Evolutionary conservation across 257 asterid species (phyloP).

Genomic region (Striga asiatica): DNA sequence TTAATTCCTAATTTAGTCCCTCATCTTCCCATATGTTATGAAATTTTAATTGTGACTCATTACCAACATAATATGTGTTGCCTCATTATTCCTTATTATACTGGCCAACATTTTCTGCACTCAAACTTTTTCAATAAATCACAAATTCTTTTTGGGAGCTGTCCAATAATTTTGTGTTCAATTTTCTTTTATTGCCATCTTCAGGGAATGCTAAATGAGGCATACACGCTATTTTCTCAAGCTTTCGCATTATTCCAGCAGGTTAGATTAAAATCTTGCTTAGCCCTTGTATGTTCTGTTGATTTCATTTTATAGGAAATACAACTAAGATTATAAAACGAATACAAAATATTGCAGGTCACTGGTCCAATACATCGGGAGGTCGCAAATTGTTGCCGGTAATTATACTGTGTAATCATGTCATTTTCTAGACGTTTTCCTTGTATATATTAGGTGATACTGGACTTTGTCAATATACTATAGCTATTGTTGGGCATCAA

Average conservation of each 20-base stretch:
- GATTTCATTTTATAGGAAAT: not conserved
- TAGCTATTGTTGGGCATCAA: not conserved
- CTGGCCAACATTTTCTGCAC: too few species aligned
- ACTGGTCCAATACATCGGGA: constrained; percentile 99
- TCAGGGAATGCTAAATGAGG: constrained; percentile 89
- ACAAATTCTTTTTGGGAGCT: too few species aligned
- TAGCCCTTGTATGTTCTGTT: constrained; percentile 10
- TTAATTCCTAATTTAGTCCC: too few species aligned
- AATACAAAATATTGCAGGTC: constrained; percentile 74
- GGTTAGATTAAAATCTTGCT: constrained; percentile 25
- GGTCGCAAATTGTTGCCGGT: constrained; percentile 99
- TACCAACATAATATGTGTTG: too few species aligned
- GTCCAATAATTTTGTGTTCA: too few species aligned
- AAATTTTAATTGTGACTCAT: too few species aligned
- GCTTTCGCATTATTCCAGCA: constrained; percentile 95
- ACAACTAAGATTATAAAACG: not conserved
- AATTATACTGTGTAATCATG: constrained; percentile 20
- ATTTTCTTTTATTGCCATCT: constrained; percentile 9
- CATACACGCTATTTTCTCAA: constrained; percentile 73
- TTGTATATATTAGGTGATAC: not conserved
- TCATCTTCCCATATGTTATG: too few species aligned
- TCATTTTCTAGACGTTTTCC: not conserved
- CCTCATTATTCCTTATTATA: too few species aligned
- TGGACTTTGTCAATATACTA: not conserved
- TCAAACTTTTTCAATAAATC: too few species aligned